Evolutionary conservation across 495 filamentous ascomycete genomes (phyloP).

Genomic region (Aspergillus incahuasiensis): DNA sequence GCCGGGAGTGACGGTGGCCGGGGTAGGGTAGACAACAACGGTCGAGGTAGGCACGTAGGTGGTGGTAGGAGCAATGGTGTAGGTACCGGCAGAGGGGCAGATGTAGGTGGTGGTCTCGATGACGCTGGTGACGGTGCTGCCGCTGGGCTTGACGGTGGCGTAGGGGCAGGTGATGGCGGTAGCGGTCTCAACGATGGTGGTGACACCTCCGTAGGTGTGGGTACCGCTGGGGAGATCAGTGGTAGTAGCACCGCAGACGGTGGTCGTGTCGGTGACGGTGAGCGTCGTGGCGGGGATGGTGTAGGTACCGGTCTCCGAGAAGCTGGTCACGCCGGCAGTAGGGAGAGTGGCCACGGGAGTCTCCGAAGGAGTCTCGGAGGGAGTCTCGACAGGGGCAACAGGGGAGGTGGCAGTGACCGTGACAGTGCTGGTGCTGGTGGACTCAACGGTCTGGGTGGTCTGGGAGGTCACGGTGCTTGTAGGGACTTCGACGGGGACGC

Average conservation of each 20-base stretch:
- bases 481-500: neutral
- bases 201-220: constrained; percentile 72
- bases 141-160: constrained; percentile 58
- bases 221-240: constrained; percentile 60
- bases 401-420: constrained; percentile 26
- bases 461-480: constrained; percentile 27
- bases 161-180: constrained; percentile 73
- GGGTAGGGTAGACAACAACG: constrained; percentile 60
- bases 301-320: constrained; percentile 69
- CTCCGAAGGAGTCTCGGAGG: constrained; percentile 23
- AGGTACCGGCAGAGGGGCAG: constrained; percentile 74
- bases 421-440: constrained; percentile 39
- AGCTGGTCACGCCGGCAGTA: constrained; percentile 61
- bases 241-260: constrained; percentile 60
- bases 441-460: constrained; percentile 24
- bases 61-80: constrained; percentile 71
- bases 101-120: constrained; percentile 69
- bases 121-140: constrained; percentile 63
- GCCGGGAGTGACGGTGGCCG: constrained; percentile 61
- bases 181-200: constrained; percentile 62
- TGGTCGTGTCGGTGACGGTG: constrained; percentile 65
- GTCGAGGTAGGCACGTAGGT: constrained; percentile 51
- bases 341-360: constrained; percentile 43
- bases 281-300: constrained; percentile 75
- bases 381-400: neutral